These are phyloP conservation scores for Lepidium aucheri DNA, from an alignment of 345 rosid species.

Conservation along the genomic window DNA sequence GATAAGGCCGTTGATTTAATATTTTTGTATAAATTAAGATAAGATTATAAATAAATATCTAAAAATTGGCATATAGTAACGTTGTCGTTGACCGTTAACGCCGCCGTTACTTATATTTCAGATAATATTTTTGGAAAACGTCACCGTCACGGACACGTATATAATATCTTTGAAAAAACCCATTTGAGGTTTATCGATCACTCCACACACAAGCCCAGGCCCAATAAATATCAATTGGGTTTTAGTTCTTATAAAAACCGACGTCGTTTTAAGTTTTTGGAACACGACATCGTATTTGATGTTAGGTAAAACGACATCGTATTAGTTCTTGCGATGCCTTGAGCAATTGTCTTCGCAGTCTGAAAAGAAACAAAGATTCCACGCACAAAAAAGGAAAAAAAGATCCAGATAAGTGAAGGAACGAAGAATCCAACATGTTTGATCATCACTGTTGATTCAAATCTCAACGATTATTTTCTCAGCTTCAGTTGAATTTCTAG, in stretches of 20 bases:
- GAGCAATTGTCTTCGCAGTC: not conserved
- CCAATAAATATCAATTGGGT: too few species aligned
- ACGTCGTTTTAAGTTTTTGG: too few species aligned
- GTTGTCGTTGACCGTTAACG: too few species aligned
- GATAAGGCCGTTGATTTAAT: not conserved
- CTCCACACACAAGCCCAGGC: too few species aligned
- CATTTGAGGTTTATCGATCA: too few species aligned
- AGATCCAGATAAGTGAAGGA: not conserved
- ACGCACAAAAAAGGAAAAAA: not conserved
- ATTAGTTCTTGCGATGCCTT: not conserved
- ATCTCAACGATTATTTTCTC: not conserved
- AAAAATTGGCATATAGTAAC: not conserved
- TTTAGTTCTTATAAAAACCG: too few species aligned
- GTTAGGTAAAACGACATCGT: constrained; percentile 3
- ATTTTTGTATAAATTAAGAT: not conserved
- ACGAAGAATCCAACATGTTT: constrained; percentile 14
- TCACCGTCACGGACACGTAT: too few species aligned
- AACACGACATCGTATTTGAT: too few species aligned
- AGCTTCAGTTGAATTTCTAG: not conserved
- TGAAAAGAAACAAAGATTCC: not conserved
- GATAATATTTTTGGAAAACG: too few species aligned
- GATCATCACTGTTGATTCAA: constrained; percentile 22
- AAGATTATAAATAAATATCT: not conserved
- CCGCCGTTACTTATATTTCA: too few species aligned
- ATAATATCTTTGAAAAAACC: too few species aligned